Evolutionary conservation across 2,329 filamentous ascomycete species (phyloP).

Genomic region (Stagonosporopsis tanaceti): DNA sequence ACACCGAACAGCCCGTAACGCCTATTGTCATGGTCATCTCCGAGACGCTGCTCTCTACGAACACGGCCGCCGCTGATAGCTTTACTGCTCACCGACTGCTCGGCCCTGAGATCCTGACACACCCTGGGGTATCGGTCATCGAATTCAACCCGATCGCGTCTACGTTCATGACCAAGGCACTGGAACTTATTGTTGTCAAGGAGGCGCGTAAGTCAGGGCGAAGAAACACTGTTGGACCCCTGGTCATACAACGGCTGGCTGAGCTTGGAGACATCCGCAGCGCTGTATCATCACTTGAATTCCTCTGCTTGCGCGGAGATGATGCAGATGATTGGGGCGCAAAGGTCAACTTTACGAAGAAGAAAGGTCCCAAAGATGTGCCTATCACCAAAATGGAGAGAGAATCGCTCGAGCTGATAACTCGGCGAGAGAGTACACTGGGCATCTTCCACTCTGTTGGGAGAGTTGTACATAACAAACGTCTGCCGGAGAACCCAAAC

Average conservation of each 20-base stretch:
- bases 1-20: conserved; percentile 33
- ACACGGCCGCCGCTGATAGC: conserved; percentile 84
- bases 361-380: conserved; percentile 63
- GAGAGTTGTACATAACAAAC: conserved; percentile 96
- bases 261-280: conserved; percentile 92
- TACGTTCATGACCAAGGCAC: conserved; percentile 82
- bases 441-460: conserved; percentile 97
- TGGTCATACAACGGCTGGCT: conserved; percentile 78
- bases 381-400: conserved; percentile 78
- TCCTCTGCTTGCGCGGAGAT: conserved; percentile 85
- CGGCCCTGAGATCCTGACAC: conserved; percentile 83
- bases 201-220: conserved; percentile 82
- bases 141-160: conserved; percentile 94
- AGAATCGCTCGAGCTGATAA: conserved; percentile 81
- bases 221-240: conserved; percentile 76
- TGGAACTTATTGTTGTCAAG: conserved; percentile 83
- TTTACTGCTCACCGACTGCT: conserved; percentile 91
- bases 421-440: conserved; percentile 85
- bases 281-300: conserved; percentile 91
- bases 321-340: conserved; percentile 83
- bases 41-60: conserved; percentile 86
- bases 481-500: conserved; percentile 59
- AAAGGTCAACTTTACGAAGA: conserved; percentile 69
- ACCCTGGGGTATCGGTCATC: conserved; percentile 79
- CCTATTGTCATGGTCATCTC: conserved; percentile 92